Base-by-base conservation (phyloP, 2,329 filamentous ascomycete species). In the Sordariomycetes sp. region DNA sequence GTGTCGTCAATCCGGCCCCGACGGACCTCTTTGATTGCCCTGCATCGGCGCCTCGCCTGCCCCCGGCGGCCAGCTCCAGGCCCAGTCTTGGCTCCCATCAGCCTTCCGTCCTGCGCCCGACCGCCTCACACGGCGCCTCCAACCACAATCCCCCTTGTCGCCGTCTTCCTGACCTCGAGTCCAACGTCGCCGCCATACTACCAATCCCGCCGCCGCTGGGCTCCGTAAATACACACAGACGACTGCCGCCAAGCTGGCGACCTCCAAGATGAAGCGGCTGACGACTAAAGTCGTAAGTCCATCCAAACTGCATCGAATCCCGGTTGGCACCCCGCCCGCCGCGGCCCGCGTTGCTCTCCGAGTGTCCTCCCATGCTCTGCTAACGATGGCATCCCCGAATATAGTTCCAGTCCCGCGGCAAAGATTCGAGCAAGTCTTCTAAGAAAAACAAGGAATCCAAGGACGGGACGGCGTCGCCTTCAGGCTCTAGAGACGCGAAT, bases 271-370 rank as follows among this genome's bases (percentile, higher is more conserved):
- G 92, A 96, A 96, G 79, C 88, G 90, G 72, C 95, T 97, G 75
- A 88, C 90, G 76, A 90, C 95, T 80, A 89, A 89, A 87, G 90
- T 96, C 80, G 90, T 96, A 84, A 80, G 89, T 84, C 28, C 20
- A 50, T 50, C 6, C 58, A 24, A 52, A 45, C 50, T 20, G 7
- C 20, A 22, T 24, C n/a, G 22, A 10, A 22, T 20, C 20, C 45
- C 15, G 15, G 39, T 15, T 17, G 45, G 45, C 45, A 20, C 45
- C n/a, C 12, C n/a, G 45, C 45, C 45, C 22, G 45, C 45, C 20
- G 22, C 13, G 20, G 42, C 42, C 12, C 42, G 17, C 42, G 20
- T 50, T 24, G n/a, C 10, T 22, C 45, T 3, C 22, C 17, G n/a
- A 8, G 20, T 13, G n/a, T 20, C 22, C 45, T 50, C 20, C 22